Evolutionary conservation across 352 stramenopile species (phyloP).

Genomic region (Halophytophthora batemanensis): DNA sequence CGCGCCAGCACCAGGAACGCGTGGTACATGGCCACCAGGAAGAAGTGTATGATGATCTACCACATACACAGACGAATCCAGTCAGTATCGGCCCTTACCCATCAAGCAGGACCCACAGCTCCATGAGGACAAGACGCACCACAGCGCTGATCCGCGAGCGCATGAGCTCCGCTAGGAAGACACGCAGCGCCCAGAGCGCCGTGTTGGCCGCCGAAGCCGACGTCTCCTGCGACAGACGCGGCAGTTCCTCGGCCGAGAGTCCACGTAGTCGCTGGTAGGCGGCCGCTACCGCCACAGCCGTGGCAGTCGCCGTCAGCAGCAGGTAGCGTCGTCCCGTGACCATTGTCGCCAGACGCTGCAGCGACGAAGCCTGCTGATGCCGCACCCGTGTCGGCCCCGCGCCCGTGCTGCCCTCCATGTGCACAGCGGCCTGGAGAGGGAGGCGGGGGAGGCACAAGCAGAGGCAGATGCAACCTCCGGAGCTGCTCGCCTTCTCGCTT

Average conservation of each 20-base stretch:
- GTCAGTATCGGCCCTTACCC: neutral
- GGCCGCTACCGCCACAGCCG: slow-evolving; percentile 42
- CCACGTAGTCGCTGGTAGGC: slow-evolving; percentile 38
- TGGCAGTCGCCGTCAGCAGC: slow-evolving; percentile 59
- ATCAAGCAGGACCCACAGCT: neutral
- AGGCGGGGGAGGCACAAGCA: too few relatives aligned
- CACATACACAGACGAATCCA: slow-evolving; percentile 1
- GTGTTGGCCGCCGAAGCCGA: slow-evolving; percentile 8
- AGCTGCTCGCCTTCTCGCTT: too few relatives aligned
- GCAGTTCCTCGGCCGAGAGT: neutral
- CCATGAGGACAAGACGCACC: slow-evolving; percentile 25
- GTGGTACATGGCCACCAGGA: slow-evolving; percentile 68
- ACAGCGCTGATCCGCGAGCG: slow-evolving; percentile 51
- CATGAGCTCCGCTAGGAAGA: slow-evolving; percentile 46
- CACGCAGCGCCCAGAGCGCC: slow-evolving; percentile 5
- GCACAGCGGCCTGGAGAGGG: too few relatives aligned
- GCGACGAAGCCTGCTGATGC: slow-evolving; percentile 1
- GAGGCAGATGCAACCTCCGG: too few relatives aligned
- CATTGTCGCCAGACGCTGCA: slow-evolving; percentile 36
- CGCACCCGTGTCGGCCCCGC: too few relatives aligned
- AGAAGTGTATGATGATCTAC: slow-evolving; percentile 70
- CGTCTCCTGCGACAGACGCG: neutral
- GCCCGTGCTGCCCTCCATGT: too few relatives aligned
- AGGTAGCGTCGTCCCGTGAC: slow-evolving; percentile 58
- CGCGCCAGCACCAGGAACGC: slow-evolving; percentile 50